Base-by-base conservation (phyloP, 2,329 filamentous ascomycete species). In the Penicillium sp. region DNA sequence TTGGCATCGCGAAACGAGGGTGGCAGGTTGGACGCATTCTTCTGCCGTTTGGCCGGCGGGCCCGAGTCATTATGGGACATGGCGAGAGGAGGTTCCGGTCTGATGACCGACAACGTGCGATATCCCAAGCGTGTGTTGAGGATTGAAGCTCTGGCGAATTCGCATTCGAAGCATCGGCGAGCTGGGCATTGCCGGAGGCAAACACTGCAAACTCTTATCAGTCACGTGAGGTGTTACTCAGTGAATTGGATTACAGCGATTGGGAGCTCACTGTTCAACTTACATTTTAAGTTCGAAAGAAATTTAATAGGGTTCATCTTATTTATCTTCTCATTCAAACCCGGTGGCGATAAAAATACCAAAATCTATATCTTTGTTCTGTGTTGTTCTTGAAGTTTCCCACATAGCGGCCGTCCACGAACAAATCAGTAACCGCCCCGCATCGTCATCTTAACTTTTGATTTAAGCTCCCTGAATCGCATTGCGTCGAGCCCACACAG, bases 1-100 rank as follows among this genome's bases (percentile, higher is more conserved):
- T 92, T 90, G 74, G 72, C 72, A 57, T 75, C 71, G 61, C 71
- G 72, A 13, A 75, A 62, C 44, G 67, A 64, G 49, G 65, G 58
- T 42, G 71, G 71, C 13, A 74, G 65, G 45, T 72, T 70, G 19
- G 55, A 60, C 51, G 37, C 4, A 24, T 67, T 70, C 57, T 74
- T 75, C 55, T 66, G 72, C 64, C 71, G 63, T 63, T 75, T 75
- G 60, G 71, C 71, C 40, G 72, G 72, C 28, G 72, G 72, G 16
- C 62, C 63, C 58, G 63, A 63, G 24, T 72, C 72, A 51, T 71
- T 61, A 51, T 69, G 63, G 47, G 69, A 65, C 72, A 75, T 75
- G 46, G 39, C n/a, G n/a, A 48, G 61, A 47, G 21, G 34, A 14
- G 45, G 18, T 16, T 26, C 18, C 19, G 5, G 24, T 31, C 31